A percentile compares a stretch with the other conserved stretches of the same genome.
Conservation (phyloP, 768 basidiomycete genomes). For the Tricholoma flavovirens region DNA sequence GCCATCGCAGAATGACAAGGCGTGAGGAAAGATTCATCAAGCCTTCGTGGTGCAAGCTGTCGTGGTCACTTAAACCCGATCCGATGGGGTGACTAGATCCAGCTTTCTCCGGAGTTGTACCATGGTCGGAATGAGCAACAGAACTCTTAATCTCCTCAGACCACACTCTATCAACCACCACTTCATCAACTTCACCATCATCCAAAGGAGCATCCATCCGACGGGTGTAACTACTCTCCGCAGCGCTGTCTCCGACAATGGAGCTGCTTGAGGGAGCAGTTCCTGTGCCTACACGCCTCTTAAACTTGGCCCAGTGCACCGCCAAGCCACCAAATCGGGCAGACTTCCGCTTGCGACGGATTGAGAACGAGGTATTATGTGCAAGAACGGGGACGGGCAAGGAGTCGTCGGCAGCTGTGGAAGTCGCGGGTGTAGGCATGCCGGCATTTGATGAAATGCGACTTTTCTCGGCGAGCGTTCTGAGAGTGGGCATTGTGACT, state of each 20-base stretch:
- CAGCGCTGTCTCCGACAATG: constrained; percentile 41
- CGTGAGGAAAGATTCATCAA: constrained; percentile 27
- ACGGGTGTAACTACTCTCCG: constrained; percentile 32
- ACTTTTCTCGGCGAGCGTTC: constrained; percentile 8
- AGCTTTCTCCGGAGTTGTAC: constrained; percentile 42
- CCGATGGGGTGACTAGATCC: constrained; percentile 34
- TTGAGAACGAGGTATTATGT: constrained; percentile 12
- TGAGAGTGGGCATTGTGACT: constrained; percentile 9
- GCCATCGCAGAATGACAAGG: constrained; percentile 48
- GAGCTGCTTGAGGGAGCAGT: constrained; percentile 52
- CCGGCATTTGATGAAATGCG: constrained; percentile 6
- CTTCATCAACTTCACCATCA: constrained; percentile 52
- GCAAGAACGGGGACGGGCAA: constrained; percentile 42
- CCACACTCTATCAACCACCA: constrained; percentile 73
- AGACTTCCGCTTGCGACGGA: constrained; percentile 26
- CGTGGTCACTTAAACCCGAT: constrained; percentile 27
- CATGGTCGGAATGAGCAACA: constrained; percentile 47
- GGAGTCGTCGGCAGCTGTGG: constrained; percentile 21
- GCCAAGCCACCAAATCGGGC: constrained; percentile 33
- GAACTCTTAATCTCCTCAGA: constrained; percentile 52
- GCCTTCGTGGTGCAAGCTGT: constrained; percentile 31
- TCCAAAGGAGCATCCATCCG: constrained; percentile 19
- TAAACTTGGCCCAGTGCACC: constrained; percentile 46
- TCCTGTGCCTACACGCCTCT: constrained; percentile 50
- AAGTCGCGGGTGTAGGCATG: constrained; percentile 21